Base-by-base conservation (phyloP, 1,139 yeast genomes). In the Suhomyces taliae region DNA sequence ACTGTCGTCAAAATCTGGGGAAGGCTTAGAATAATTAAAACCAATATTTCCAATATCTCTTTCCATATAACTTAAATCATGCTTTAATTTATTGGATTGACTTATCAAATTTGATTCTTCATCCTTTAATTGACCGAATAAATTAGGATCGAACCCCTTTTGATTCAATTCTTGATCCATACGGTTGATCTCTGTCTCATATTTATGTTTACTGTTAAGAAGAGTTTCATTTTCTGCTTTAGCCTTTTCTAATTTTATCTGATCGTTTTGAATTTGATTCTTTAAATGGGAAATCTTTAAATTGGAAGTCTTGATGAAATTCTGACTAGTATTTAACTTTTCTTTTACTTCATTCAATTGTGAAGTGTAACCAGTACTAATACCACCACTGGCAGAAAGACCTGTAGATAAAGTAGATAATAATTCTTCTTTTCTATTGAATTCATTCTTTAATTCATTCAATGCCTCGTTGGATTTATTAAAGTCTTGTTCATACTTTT, bases 331-430 rank as follows among this genome's bases (percentile, higher is more conserved):
- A 45, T 84, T 79, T 4, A 85, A 65, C 40, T 72, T 74, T 34
- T 78, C 78, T 53, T 87, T 86, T 3, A 82, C 85, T 42, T 81
- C 84, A 47, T 82, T 81, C 33, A 90, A 69, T 58, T 90, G 96
- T 4, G 85, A 78, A 47, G 80, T 74, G 62, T 90, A 93, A 34
- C 90, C 85, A 51, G 87, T 88, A 1, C 85, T 76, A 0, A 84
- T 57, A 36, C 72, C 76, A 43, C 96, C 97, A 48, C 83, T 85
- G 0, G 96, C 81, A 0, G 97, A 87, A 11, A 93, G 84, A 57
- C 99, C 99, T 0, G 98, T 91, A 0, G 93, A 84, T 37, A 95
- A 73, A 0, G 96, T 84, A 6, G 95, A 85, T 12, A 90, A 69
- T 19, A 91, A 73, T 53, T 91, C 97, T 59, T 90, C 95, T 55